Evolutionary conservation across 2,329 filamentous ascomycete species (phyloP).

Genomic region (Cladophialophora chaetospira): DNA sequence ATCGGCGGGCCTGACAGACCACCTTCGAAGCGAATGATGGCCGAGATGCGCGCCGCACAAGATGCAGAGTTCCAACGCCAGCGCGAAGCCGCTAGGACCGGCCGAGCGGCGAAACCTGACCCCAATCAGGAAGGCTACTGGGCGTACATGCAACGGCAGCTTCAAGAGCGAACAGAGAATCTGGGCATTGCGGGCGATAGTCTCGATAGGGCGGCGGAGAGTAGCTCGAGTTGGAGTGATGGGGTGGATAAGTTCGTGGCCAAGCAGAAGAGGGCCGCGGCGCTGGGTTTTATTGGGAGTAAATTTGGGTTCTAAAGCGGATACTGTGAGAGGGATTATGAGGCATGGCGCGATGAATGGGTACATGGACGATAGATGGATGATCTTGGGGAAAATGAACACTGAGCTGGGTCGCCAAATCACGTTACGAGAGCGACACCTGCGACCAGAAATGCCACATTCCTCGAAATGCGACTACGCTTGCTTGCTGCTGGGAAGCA

Average conservation of each 20-base stretch:
- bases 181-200: conserved; percentile 79
- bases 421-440: too few relatives aligned
- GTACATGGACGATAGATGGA: background rate
- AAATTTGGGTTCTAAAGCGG: conserved; percentile 45
- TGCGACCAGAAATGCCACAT: too few relatives aligned
- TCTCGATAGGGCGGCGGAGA: conserved; percentile 79
- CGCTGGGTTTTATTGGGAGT: conserved; percentile 62
- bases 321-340: background rate
- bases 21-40: conserved; percentile 83
- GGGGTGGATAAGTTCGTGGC: conserved; percentile 85
- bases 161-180: conserved; percentile 89
- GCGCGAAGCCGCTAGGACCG: conserved; percentile 42
- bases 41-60: conserved; percentile 74
- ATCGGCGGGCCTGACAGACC: conserved; percentile 88
- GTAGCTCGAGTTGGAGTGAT: conserved; percentile 79
- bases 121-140: conserved; percentile 63
- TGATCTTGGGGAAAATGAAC: background rate
- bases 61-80: conserved; percentile 50
- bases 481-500: too few relatives aligned
- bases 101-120: conserved; percentile 38
- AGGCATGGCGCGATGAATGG: too few relatives aligned
- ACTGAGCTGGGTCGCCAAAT: too few relatives aligned
- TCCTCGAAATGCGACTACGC: too few relatives aligned
- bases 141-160: conserved; percentile 78
- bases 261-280: conserved; percentile 82